Evolutionary conservation across 306 rosid species (phyloP).

Genomic region (Myrica gale): DNA sequence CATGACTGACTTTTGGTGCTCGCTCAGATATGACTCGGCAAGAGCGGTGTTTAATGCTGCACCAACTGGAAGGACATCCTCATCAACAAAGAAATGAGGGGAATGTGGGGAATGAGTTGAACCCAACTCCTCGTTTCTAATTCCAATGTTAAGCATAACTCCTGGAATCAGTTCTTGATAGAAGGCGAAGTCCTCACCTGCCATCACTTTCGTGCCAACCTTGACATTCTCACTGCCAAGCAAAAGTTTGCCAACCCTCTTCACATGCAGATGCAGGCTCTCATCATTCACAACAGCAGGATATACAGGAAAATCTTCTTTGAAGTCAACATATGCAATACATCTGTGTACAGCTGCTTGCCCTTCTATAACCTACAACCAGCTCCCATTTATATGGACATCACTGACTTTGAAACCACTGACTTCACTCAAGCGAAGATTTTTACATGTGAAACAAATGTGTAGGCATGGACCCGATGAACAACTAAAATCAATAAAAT

Average conservation of each 20-base stretch:
- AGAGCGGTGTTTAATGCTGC: slow-evolving; percentile 57
- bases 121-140: slow-evolving; percentile 63
- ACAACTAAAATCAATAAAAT: background rate
- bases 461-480: background rate
- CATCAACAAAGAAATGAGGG: slow-evolving; percentile 70
- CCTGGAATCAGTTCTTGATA: slow-evolving; percentile 63
- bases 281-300: slow-evolving; percentile 53
- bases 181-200: slow-evolving; percentile 69
- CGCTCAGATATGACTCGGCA: slow-evolving; percentile 52
- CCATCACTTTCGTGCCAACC: slow-evolving; percentile 46
- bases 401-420: background rate
- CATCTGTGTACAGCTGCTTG: slow-evolving; percentile 72
- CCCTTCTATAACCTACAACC: slow-evolving; percentile 57
- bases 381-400: background rate
- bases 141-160: slow-evolving; percentile 46
- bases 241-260: slow-evolving; percentile 55
- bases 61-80: slow-evolving; percentile 61
- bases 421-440: background rate
- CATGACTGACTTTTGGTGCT: slow-evolving; percentile 20
- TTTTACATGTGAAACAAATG: background rate
- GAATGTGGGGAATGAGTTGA: slow-evolving; percentile 68
- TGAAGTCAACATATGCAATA: slow-evolving; percentile 41
- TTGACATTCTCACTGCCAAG: slow-evolving; percentile 58
- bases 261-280: slow-evolving; percentile 51
- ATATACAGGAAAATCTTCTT: slow-evolving; percentile 23